A percentile compares a stretch with the other conserved stretches of the same genome.
These are phyloP conservation scores for Citrullus colocynthis DNA, from an alignment of 306 rosid species.

Conservation along the genomic window DNA sequence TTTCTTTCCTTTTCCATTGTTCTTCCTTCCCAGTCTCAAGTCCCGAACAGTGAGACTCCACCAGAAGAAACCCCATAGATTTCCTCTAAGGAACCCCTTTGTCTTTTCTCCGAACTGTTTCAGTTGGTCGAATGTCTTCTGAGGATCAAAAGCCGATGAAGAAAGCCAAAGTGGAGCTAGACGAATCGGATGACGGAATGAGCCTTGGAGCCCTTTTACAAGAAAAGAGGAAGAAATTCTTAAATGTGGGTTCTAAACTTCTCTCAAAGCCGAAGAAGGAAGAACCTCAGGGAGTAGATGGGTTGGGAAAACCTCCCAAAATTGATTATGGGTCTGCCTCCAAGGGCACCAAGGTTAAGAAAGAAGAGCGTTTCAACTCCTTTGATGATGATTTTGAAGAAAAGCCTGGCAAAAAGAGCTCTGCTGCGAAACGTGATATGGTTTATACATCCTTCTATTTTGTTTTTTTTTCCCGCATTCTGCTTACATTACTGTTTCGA, in stretches of 20 bases:
- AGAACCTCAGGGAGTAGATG: slow-evolving; percentile 8
- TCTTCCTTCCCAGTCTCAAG: background rate
- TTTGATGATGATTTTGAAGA: slow-evolving; percentile 14
- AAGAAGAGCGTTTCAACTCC: slow-evolving; percentile 17
- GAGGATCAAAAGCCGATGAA: slow-evolving; percentile 36
- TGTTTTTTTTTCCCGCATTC: background rate
- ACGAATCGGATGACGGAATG: slow-evolving; percentile 16
- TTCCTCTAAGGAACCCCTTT: background rate
- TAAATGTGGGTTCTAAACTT: slow-evolving; percentile 19
- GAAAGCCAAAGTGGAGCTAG: slow-evolving; percentile 11
- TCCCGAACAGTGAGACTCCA: background rate
- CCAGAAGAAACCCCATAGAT: background rate
- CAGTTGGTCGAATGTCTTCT: slow-evolving; percentile 30
- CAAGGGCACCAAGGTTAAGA: slow-evolving; percentile 31
- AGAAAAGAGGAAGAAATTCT: slow-evolving; percentile 21
- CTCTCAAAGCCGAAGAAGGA: slow-evolving; percentile 33
- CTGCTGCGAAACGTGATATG: slow-evolving; percentile 2
- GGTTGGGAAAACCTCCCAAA: slow-evolving; percentile 7
- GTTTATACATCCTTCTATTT: background rate
- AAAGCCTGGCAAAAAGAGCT: slow-evolving; percentile 10
- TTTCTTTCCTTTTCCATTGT: background rate
- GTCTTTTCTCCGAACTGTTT: background rate
- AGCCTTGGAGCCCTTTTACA: slow-evolving; percentile 15
- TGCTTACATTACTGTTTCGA: background rate
- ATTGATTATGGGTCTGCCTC: background rate